These are phyloP conservation scores for Penicillium antarcticum DNA, from an alignment of 495 filamentous ascomycete species.

Conservation along the genomic window DNA sequence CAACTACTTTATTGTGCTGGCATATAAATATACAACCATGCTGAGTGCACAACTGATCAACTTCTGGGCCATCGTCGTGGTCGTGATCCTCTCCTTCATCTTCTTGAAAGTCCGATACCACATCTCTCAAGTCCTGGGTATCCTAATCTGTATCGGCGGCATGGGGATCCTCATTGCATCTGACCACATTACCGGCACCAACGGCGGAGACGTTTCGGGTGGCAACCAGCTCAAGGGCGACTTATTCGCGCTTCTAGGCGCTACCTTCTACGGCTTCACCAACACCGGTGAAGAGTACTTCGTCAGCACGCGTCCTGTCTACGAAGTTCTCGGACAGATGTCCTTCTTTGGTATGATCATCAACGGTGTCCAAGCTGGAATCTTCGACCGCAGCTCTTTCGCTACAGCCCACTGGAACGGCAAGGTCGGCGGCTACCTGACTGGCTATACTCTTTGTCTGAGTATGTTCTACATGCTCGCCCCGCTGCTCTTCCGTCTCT, in stretches of 20 bases:
- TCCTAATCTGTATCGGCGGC: constrained; percentile 86
- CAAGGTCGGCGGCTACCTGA: constrained; percentile 72
- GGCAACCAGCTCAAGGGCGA: constrained; percentile 82
- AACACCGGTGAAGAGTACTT: constrained; percentile 94
- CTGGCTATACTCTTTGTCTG: constrained; percentile 82
- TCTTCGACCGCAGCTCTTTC: constrained; percentile 82
- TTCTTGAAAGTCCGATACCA: constrained; percentile 88
- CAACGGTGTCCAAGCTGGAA: constrained; percentile 84
- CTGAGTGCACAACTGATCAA: constrained; percentile 92
- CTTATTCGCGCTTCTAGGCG: constrained; percentile 83
- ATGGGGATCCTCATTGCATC: constrained; percentile 85
- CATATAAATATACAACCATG: constrained; percentile 88
- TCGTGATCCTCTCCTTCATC: constrained; percentile 78
- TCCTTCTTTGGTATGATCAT: constrained; percentile 87
- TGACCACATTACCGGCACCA: constrained; percentile 74
- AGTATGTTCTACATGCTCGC: constrained; percentile 82
- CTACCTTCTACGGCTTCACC: constrained; percentile 85
- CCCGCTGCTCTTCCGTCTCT: constrained; percentile 83
- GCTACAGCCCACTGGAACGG: constrained; percentile 60
- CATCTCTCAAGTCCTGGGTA: constrained; percentile 75
- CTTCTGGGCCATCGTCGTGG: constrained; percentile 97
- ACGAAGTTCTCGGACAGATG: constrained; percentile 91
- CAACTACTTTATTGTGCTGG: constrained; percentile 95
- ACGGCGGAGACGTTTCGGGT: constrained; percentile 55
- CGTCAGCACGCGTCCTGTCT: constrained; percentile 78